Evolutionary conservation across 2,329 filamentous ascomycete genomes (phyloP).

Genomic region (Venturia carpophila): DNA sequence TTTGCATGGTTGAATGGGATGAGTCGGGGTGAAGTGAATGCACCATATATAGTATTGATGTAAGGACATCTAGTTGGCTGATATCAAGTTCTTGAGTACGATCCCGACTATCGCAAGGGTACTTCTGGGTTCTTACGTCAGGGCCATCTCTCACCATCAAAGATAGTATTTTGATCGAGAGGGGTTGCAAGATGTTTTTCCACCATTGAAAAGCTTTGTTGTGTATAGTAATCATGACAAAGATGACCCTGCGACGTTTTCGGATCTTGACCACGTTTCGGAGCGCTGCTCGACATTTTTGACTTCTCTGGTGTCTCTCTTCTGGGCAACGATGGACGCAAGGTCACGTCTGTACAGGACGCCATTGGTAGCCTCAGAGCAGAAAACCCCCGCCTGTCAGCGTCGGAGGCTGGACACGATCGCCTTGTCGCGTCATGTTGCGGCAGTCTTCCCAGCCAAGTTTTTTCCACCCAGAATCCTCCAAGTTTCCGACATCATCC

Average conservation of each 20-base stretch:
- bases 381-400: neutral
- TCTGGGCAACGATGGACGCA: neutral
- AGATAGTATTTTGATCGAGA: too few relatives aligned
- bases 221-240: constrained; percentile 1
- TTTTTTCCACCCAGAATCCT: neutral
- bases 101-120: too few relatives aligned
- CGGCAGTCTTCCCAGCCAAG: neutral
- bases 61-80: too few relatives aligned
- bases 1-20: too few relatives aligned
- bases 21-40: too few relatives aligned
- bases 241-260: neutral
- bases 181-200: neutral
- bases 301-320: too few relatives aligned
- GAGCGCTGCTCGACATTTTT: neutral
- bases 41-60: too few relatives aligned
- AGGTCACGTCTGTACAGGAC: neutral
- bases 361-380: neutral
- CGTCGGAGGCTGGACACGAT: neutral
- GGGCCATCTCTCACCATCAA: too few relatives aligned
- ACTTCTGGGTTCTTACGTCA: too few relatives aligned
- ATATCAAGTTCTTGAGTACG: too few relatives aligned
- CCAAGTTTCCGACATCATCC: neutral
- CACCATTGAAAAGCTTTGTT: neutral
- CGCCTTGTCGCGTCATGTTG: neutral
- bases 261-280: neutral